These are phyloP conservation scores for Apiospora pterosperma DNA, from an alignment of 2,329 filamentous ascomycete genomes.

Conservation along the genomic window DNA sequence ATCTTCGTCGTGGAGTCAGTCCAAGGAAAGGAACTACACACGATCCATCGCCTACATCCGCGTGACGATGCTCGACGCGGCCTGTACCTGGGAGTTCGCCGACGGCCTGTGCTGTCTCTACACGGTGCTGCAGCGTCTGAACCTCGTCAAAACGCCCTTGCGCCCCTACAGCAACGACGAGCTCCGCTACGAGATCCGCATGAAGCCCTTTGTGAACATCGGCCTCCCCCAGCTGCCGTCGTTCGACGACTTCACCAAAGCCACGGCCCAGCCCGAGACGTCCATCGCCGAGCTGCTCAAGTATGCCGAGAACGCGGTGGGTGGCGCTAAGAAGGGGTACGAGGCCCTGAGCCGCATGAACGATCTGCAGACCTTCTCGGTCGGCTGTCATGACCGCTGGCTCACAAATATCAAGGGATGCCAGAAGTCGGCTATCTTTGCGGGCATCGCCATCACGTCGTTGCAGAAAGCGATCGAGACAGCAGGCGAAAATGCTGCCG, in stretches of 20 bases:
- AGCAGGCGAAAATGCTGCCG: slow-evolving; percentile 7
- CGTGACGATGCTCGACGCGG: slow-evolving; percentile 60
- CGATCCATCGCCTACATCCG: slow-evolving; percentile 54
- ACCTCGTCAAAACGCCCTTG: slow-evolving; percentile 45
- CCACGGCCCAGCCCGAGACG: slow-evolving; percentile 37
- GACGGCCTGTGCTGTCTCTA: slow-evolving; percentile 61
- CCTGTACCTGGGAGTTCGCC: slow-evolving; percentile 56
- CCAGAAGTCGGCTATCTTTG: slow-evolving; percentile 67
- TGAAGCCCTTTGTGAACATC: slow-evolving; percentile 76
- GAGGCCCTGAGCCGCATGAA: slow-evolving; percentile 53
- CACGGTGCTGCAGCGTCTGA: slow-evolving; percentile 58
- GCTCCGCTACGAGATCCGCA: slow-evolving; percentile 77
- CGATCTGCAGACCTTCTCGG: slow-evolving; percentile 50
- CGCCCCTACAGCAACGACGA: slow-evolving; percentile 65
- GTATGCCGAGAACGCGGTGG: slow-evolving; percentile 42
- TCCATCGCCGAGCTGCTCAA: slow-evolving; percentile 38
- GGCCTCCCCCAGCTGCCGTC: slow-evolving; percentile 64
- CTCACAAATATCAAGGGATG: slow-evolving; percentile 54
- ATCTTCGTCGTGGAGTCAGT: slow-evolving; percentile 19
- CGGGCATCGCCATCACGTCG: slow-evolving; percentile 60
- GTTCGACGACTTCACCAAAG: slow-evolving; percentile 55
- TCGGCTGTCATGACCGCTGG: slow-evolving; percentile 61
- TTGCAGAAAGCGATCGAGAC: slow-evolving; percentile 53
- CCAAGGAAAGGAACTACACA: slow-evolving; percentile 40
- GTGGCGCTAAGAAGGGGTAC: slow-evolving; percentile 50